Evolutionary conservation across 352 stramenopile genomes (phyloP), one percentile per base, ranked within the genome.

Genomic region (Globisporangium cederbergense): DNA sequence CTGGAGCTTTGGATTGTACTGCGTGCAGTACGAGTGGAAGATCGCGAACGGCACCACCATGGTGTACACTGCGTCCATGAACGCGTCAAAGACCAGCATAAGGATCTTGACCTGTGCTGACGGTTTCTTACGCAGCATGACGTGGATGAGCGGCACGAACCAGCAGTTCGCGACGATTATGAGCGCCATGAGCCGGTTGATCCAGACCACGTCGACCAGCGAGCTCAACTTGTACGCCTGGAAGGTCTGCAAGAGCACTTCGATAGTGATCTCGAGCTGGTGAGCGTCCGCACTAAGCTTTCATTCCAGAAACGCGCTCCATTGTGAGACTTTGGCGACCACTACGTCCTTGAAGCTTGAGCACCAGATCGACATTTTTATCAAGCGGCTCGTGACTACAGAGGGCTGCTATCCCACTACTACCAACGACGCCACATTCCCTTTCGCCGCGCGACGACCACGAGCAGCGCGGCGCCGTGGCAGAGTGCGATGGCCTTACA

Each of bases 241-340:
- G 51, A 58, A 45, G 1, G 16, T 58, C 18, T 58, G 51, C 30
- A 58, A 16, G 2, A 57, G 51, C 28, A 43, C 51, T 22, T 57
- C 51, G 9, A 28, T 28, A 30, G 16, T 42, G 51, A 43, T 42
- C 16, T 57, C 16, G 14, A 57, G 51, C 16, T 42, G 30, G 3
- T 57, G 51, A 16, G 34, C 20, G 25, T 57, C 30, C 30, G 16
- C 30, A 16, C 51, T 18, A 7, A 57, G 34, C 6, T 22, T 42
- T 9, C 11, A 28, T 30, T 57, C 50, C 4, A 42, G 16, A 0
- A 4, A 22, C 30, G n/a, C 30, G 4, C 3, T 25, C 30, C 51
- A 42, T 1, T 18, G 7, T 13, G 30, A 6, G 4, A 57, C 14
- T 20, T 11, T 55, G 25, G 13, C 6, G 49, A 40, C 28, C 14